Evolutionary conservation across 2,329 filamentous ascomycete genomes (phyloP).

Genomic region (Nemania bipapillata): DNA sequence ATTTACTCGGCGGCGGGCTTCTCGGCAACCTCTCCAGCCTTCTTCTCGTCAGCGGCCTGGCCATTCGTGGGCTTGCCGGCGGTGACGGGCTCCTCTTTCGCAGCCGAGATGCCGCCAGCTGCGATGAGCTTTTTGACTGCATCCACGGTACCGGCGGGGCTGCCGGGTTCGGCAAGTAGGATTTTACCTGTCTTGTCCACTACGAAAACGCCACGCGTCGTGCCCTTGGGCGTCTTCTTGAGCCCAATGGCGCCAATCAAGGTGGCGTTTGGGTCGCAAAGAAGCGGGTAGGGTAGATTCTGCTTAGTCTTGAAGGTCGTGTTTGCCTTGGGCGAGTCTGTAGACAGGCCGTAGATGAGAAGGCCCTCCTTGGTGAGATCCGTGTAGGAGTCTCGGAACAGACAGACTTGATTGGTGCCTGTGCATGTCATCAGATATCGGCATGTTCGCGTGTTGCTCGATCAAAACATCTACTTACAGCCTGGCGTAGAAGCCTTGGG

Average conservation of each 20-base stretch:
- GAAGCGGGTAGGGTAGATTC: conserved; percentile 84
- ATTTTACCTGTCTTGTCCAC: conserved; percentile 85
- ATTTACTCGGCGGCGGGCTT: conserved; percentile 35
- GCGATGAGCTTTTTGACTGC: conserved; percentile 78
- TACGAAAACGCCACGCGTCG: conserved; percentile 86
- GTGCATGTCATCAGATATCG: conserved; percentile 24
- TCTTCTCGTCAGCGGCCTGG: conserved; percentile 52
- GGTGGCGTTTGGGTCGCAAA: conserved; percentile 80
- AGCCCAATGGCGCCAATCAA: conserved; percentile 89
- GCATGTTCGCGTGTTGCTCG: background rate
- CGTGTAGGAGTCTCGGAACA: conserved; percentile 87
- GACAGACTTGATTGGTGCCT: conserved; percentile 93
- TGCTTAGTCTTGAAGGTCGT: conserved; percentile 93
- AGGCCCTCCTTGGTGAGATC: conserved; percentile 81
- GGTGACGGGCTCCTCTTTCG: conserved; percentile 41
- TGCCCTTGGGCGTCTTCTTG: conserved; percentile 84
- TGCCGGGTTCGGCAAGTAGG: conserved; percentile 76
- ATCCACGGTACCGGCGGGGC: conserved; percentile 80
- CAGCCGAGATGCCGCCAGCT: conserved; percentile 48
- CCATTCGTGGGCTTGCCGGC: conserved; percentile 46
- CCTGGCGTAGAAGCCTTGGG: conserved; percentile 93
- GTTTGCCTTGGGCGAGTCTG: conserved; percentile 89
- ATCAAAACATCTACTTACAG: conserved; percentile 70
- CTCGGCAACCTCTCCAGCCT: conserved; percentile 58
- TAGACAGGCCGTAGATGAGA: conserved; percentile 88